Conservation (phyloP, 2,329 filamentous ascomycete species). For the Xylariaceae sp. region DNA sequence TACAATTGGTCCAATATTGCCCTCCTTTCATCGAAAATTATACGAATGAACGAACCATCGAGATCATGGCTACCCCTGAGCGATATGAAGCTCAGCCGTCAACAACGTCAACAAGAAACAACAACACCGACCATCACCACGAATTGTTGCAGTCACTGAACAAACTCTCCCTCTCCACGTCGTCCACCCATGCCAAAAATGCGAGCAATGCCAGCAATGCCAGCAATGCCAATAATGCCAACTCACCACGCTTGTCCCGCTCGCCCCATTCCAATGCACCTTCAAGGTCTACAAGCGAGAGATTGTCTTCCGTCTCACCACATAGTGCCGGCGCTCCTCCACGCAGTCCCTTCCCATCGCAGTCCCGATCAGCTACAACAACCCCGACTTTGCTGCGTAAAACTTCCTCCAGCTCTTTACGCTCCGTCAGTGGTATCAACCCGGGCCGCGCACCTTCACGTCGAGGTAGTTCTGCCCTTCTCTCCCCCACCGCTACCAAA, state of each 20-base stretch:
- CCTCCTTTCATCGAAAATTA: not conserved
- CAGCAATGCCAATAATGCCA: too few species aligned
- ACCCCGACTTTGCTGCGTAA: constrained; percentile 56
- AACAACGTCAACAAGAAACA: constrained; percentile 8
- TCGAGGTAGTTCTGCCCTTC: constrained; percentile 50
- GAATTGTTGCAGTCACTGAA: constrained; percentile 35
- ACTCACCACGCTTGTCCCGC: constrained; percentile 40
- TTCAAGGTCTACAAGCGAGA: constrained; percentile 10
- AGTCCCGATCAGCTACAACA: constrained; percentile 53
- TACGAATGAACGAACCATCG: constrained; percentile 22
- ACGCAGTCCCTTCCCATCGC: constrained; percentile 44
- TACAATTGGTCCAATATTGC: not conserved
- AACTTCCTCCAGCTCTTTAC: constrained; percentile 60
- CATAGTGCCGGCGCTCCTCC: constrained; percentile 40
- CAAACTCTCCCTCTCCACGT: constrained; percentile 42
- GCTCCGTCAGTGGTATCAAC: constrained; percentile 48
- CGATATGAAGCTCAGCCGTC: constrained; percentile 23
- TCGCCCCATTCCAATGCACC: constrained; percentile 38
- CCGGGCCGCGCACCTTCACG: constrained; percentile 46
- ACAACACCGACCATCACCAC: constrained; percentile 19
- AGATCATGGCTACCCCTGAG: constrained; percentile 33
- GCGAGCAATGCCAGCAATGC: too few species aligned
- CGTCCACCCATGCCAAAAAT: constrained; percentile 33
- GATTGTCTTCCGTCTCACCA: constrained; percentile 32
- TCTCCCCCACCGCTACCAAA: constrained; percentile 46